Evolutionary conservation across 139 green algal genomes (phyloP).

Genomic region (Tetradesmus obliquus): DNA sequence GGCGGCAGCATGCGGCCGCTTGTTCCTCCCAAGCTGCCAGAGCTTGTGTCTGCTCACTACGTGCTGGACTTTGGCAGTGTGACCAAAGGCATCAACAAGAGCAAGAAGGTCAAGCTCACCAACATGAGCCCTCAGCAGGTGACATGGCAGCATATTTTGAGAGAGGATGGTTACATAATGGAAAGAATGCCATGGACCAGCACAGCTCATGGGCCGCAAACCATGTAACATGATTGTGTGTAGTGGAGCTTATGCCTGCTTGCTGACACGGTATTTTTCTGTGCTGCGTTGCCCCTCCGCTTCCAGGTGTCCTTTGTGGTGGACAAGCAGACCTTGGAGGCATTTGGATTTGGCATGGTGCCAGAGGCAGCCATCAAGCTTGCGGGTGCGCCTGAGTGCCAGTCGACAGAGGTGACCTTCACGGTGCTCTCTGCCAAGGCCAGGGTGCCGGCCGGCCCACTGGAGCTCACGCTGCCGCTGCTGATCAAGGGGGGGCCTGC

Average conservation of each 20-base stretch:
- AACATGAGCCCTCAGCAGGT: slow-evolving; percentile 73
- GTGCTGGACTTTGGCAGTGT: slow-evolving; percentile 85
- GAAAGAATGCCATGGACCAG: too few species aligned
- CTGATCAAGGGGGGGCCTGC: slow-evolving; percentile 69
- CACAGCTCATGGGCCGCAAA: too few species aligned
- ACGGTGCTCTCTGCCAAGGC: slow-evolving; percentile 58
- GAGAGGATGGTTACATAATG: too few species aligned
- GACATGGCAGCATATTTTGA: background rate
- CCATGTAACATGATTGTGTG: too few species aligned
- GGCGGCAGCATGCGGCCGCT: background rate
- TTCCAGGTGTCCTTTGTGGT: slow-evolving; percentile 59
- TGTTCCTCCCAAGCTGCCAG: slow-evolving; percentile 21
- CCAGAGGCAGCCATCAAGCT: slow-evolving; percentile 78
- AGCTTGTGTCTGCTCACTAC: slow-evolving; percentile 67
- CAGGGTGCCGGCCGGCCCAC: slow-evolving; percentile 53
- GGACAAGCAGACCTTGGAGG: slow-evolving; percentile 72
- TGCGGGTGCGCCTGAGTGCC: slow-evolving; percentile 67
- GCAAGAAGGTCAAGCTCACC: slow-evolving; percentile 71
- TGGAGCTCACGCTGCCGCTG: slow-evolving; percentile 72
- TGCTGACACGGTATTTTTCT: background rate
- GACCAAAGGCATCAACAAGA: slow-evolving; percentile 73
- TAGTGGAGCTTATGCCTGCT: background rate
- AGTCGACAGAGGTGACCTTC: slow-evolving; percentile 60
- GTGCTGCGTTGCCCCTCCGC: background rate
- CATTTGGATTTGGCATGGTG: slow-evolving; percentile 71